A percentile compares a stretch with the other conserved stretches of the same genome.
Evolutionary conservation across 2,329 filamentous ascomycete genomes (phyloP).

Genomic region (Calonectria henricotiae): DNA sequence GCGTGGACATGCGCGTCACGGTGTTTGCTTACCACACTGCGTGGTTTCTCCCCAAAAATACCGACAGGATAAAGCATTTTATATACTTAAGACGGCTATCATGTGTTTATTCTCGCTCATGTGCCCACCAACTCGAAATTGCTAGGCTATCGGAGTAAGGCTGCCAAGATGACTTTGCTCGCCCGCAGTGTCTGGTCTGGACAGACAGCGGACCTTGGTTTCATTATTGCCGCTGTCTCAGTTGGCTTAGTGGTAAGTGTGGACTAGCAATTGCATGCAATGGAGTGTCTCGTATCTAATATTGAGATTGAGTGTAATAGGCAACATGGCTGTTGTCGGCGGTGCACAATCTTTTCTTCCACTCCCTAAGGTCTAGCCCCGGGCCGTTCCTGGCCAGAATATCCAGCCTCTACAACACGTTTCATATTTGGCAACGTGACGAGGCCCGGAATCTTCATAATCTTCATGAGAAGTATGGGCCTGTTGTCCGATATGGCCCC

Average conservation of each 20-base stretch:
- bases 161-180: not conserved
- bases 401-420: constrained; percentile 8
- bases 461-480: not conserved
- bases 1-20: not conserved
- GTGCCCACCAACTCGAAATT: not conserved
- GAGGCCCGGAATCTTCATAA: not conserved
- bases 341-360: not conserved
- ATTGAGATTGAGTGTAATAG: not conserved
- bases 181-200: constrained; percentile 1
- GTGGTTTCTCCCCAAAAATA: not conserved
- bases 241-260: not conserved
- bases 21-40: not conserved
- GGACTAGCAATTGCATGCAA: not conserved
- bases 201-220: not conserved
- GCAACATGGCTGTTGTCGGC: not conserved
- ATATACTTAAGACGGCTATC: not conserved
- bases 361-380: not conserved
- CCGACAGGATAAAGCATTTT: not conserved
- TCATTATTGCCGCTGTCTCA: not conserved
- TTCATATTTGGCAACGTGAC: constrained; percentile 4
- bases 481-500: not conserved
- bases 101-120: not conserved
- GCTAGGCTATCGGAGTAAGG: not conserved
- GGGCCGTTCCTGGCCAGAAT: not conserved
- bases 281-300: not conserved